A percentile compares a stretch with the other conserved stretches of the same genome.
phyloP scores from a whole-genome alignment of 805 yeast species.

The Candida lessepsii region DNA sequence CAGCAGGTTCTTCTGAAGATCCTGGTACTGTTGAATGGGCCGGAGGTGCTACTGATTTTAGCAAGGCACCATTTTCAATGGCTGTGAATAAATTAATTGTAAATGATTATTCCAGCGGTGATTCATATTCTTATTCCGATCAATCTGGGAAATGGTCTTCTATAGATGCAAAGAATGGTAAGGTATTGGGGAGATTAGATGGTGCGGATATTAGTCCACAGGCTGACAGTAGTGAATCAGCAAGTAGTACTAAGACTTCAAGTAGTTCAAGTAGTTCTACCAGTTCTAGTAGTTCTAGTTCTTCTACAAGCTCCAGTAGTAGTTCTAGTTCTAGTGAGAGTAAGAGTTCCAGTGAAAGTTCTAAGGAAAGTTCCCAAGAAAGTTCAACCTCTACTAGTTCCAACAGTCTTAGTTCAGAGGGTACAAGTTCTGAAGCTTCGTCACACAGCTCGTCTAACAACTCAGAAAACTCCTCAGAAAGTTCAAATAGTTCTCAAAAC shows the following conservation, averaged over 20 bases:
- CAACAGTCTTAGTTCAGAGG: neutral
- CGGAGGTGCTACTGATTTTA: conserved; percentile 66
- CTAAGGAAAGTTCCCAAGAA: conserved; percentile 9
- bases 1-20: conserved; percentile 65
- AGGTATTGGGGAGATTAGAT: conserved; percentile 55
- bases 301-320: conserved; percentile 5
- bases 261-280: conserved; percentile 5
- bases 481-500: no score
- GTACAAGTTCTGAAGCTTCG: conserved; percentile 8
- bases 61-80: conserved; percentile 67
- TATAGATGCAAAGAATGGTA: conserved; percentile 56
- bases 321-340: conserved; percentile 5
- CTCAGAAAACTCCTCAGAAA: neutral
- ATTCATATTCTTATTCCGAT: conserved; percentile 53
- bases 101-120: conserved; percentile 64
- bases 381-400: conserved; percentile 6
- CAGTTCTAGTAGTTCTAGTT: conserved; percentile 9
- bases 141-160: conserved; percentile 57
- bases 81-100: conserved; percentile 54
- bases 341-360: conserved; percentile 7
- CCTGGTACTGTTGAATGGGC: conserved; percentile 79
- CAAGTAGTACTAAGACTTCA: conserved; percentile 22
- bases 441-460: conserved; percentile 2
- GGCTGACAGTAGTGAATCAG: conserved; percentile 19
- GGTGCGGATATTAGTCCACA: conserved; percentile 36